These are phyloP conservation scores for Penicillium canescens DNA, from an alignment of 495 filamentous ascomycete genomes.

Conservation along the genomic window DNA sequence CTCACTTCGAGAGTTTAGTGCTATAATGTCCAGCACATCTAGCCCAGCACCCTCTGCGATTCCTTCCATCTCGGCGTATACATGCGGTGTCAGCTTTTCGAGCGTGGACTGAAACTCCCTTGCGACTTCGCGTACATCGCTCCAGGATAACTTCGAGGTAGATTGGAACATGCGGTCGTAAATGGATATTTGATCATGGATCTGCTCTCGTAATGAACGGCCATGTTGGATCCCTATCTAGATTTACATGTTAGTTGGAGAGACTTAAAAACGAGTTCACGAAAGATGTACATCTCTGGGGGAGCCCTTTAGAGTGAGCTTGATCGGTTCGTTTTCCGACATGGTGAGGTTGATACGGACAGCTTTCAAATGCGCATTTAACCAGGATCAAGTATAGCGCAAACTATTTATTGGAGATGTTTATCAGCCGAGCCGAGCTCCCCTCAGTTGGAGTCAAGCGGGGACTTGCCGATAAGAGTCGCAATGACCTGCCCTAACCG, in stretches of 20 bases:
- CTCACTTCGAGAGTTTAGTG: slow-evolving; percentile 68
- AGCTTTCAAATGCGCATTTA: not conserved
- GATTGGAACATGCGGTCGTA: slow-evolving; percentile 53
- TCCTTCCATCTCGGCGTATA: slow-evolving; percentile 55
- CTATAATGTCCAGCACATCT: slow-evolving; percentile 58
- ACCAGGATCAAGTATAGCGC: too few species aligned
- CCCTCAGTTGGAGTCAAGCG: slow-evolving; percentile 25
- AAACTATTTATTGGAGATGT: not conserved
- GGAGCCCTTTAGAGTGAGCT: slow-evolving; percentile 24
- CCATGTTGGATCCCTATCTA: slow-evolving; percentile 61
- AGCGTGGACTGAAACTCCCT: slow-evolving; percentile 45
- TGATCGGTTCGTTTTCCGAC: slow-evolving; percentile 14
- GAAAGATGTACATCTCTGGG: slow-evolving; percentile 26
- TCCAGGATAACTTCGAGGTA: slow-evolving; percentile 50
- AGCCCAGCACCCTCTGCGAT: slow-evolving; percentile 60
- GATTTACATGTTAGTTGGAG: not conserved
- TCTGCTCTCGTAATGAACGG: slow-evolving; percentile 37
- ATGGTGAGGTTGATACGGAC: not conserved
- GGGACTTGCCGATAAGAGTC: slow-evolving; percentile 18
- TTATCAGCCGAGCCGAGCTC: slow-evolving; percentile 6
- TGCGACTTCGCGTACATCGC: slow-evolving; percentile 43
- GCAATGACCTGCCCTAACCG: slow-evolving; percentile 17
- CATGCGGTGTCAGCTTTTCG: slow-evolving; percentile 38
- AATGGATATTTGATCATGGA: slow-evolving; percentile 49
- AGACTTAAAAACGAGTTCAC: not conserved